These are phyloP conservation scores for Aquilaria sinensis DNA, from an alignment of 345 rosid species.

Conservation along the genomic window DNA sequence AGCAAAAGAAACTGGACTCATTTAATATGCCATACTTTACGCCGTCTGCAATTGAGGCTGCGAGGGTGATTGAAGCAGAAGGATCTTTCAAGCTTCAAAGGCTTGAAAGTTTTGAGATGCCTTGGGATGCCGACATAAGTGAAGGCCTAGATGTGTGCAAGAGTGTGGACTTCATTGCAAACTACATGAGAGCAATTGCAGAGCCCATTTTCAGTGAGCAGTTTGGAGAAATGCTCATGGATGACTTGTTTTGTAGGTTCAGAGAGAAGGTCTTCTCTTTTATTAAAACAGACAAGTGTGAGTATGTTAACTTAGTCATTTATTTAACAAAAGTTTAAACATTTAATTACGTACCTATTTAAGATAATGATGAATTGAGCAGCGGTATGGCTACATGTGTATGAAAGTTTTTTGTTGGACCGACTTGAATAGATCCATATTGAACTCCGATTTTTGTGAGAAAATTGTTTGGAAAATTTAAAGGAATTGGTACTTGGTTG, in stretches of 20 bases:
- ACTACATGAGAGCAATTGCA: neutral
- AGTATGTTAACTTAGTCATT: no score
- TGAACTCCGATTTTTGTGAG: no score
- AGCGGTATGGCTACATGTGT: no score
- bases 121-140: neutral
- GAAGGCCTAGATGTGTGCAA: neutral
- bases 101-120: constrained; percentile 15
- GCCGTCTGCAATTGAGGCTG: constrained; percentile 24
- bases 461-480: no score
- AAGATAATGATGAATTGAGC: no score
- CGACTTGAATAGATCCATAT: no score
- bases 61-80: constrained; percentile 20
- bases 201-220: constrained; percentile 16
- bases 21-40: constrained; percentile 37
- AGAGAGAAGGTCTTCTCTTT: no score
- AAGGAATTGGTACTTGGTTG: no score
- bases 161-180: constrained; percentile 9
- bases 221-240: constrained; percentile 15
- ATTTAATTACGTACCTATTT: no score
- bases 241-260: constrained; percentile 13
- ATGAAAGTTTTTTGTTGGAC: no score
- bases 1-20: constrained; percentile 27
- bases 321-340: no score
- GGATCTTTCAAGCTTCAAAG: constrained; percentile 31
- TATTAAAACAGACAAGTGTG: no score